Evolutionary conservation across 208 protist species (phyloP), one percentile per base, ranked within the genome.

Genomic region (Acanthamoeba divionensis): DNA sequence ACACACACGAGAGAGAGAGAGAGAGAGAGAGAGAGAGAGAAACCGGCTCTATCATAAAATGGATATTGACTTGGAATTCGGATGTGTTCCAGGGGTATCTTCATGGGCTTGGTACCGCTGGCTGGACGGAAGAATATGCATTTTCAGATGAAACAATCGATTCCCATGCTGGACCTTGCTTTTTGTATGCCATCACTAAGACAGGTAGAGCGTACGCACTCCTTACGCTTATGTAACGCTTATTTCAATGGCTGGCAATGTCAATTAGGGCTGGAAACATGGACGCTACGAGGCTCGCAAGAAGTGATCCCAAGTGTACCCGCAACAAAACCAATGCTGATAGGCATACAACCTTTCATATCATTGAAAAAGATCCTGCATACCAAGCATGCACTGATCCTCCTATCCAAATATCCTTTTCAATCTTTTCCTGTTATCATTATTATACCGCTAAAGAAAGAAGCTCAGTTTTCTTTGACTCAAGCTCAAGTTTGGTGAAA

Each of bases 321-420:
- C 66, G 66, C 36, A 45, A 77, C 9, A 29, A 45, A 77, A 10
- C 66, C 66, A 36, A 77, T 77, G 66, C 41, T 77, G 24, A 77
- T 77, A 36, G 66, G 66, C 38, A 3, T 77, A 8, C 66, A 77
- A 45, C 36, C 66, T 29, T 77, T 77, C 66, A 77, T 77, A 15
- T 77, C 66, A n/a, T 45, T 77, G 15, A 77, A 77, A 45, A 77
- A 77, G 66, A 77, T 77, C 29, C 41, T 77, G 6, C 66, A 54
- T 29, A 24, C 66, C 38, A 45, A 45, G 18, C 41, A 77, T 45
- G 47, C 66, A 21, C 41, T 77, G 24, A 77, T 77, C 36, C 66
- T 77, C 38, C 66, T 77, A 36, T 77, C 66, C 29, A 77, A 77
- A 45, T 77, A 48, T 21, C 41, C 26, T 8, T n/a, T 44, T 13